Conservation (phyloP, 768 basidiomycete species). For the Butyriboletus loyo region DNA sequence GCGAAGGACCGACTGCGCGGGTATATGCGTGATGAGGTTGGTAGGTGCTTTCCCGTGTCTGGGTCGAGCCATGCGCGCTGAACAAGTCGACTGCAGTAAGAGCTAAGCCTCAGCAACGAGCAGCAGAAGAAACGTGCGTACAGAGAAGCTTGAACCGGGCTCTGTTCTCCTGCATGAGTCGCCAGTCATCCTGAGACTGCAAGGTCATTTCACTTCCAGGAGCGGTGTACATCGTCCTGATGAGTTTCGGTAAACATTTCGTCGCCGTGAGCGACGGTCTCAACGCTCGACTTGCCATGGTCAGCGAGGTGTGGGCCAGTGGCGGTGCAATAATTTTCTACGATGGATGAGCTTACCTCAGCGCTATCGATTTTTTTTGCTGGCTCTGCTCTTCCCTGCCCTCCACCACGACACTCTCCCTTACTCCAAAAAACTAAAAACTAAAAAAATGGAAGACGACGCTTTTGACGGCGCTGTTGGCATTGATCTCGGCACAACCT, state of each 20-base stretch:
- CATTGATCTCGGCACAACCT: constrained; percentile 96
- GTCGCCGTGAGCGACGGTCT: constrained; percentile 21
- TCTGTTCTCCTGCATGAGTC: constrained; percentile 55
- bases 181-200: constrained; percentile 61
- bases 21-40: constrained; percentile 70
- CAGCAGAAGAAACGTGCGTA: constrained; percentile 32
- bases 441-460: constrained; percentile 80
- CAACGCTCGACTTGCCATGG: constrained; percentile 28
- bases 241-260: constrained; percentile 21
- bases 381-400: constrained; percentile 16
- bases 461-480: constrained; percentile 92
- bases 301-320: constrained; percentile 13
- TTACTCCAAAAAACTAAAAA: constrained; percentile 30
- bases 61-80: constrained; percentile 73
- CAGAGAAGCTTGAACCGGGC: constrained; percentile 55
- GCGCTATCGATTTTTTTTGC: constrained; percentile 39
- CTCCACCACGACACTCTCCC: constrained; percentile 34
- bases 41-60: constrained; percentile 62
- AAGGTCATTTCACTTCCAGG: constrained; percentile 33
- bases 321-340: constrained; percentile 32
- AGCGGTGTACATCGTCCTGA: constrained; percentile 30
- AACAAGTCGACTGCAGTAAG: constrained; percentile 53
- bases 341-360: constrained; percentile 51
- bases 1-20: constrained; percentile 53
- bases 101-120: constrained; percentile 9